phyloP scores from a whole-genome alignment of 768 basidiomycete genomes.

The Suillus ampliporus region DNA sequence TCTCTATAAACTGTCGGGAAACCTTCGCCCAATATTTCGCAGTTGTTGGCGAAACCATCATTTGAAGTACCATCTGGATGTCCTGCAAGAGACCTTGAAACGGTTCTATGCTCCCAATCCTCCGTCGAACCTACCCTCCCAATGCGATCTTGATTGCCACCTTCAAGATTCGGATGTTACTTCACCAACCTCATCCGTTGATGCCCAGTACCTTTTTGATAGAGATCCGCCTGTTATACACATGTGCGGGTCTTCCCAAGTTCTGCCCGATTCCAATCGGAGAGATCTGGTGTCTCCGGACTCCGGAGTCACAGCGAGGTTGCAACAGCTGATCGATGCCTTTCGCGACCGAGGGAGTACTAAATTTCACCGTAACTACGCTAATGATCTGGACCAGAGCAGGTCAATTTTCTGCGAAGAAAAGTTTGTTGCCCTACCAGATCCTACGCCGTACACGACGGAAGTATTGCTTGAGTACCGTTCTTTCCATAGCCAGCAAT shows the following conservation, averaged over 20 bases:
- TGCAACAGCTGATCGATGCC: conserved; percentile 15
- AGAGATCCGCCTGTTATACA: conserved; percentile 13
- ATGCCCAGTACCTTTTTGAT: conserved; percentile 8
- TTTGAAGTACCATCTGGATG: conserved; percentile 20
- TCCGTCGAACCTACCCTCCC: background rate
- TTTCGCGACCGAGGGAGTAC: conserved; percentile 7
- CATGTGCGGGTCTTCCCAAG: too few relatives aligned
- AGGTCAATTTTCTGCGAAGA: conserved; percentile 17
- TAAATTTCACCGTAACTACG: conserved; percentile 22
- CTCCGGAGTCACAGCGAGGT: background rate
- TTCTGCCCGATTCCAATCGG: background rate
- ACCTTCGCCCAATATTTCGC: conserved; percentile 13
- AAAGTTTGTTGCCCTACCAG: background rate
- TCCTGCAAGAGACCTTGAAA: conserved; percentile 18
- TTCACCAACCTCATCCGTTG: background rate
- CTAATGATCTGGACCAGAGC: conserved; percentile 17
- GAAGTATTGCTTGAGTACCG: conserved; percentile 19
- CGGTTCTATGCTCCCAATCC: background rate
- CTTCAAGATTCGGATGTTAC: background rate
- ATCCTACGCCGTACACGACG: background rate
- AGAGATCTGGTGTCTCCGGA: background rate
- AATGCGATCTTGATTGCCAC: conserved; percentile 15
- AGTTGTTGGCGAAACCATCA: conserved; percentile 23
- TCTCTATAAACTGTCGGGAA: conserved; percentile 4
- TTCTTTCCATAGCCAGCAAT: conserved; percentile 12